A percentile compares a stretch with the other conserved stretches of the same genome.
These are phyloP conservation scores for Lagenaria siceraria DNA, from an alignment of 306 rosid genomes.

Conservation along the genomic window DNA sequence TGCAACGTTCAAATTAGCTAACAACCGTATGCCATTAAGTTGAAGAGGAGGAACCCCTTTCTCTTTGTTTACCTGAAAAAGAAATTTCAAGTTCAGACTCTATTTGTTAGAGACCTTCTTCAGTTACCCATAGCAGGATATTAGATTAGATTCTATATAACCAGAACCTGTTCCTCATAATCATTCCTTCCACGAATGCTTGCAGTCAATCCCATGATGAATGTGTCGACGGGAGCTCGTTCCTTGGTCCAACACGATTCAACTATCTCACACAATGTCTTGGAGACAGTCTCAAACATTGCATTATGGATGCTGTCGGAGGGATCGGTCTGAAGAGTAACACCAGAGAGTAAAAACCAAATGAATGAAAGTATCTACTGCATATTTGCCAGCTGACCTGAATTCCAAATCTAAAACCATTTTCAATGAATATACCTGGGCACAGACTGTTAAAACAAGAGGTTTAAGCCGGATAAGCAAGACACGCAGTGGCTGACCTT, in stretches of 20 bases:
- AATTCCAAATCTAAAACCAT: background rate
- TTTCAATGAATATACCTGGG: constrained; percentile 48
- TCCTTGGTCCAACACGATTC: constrained; percentile 93
- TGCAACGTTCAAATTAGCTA: constrained; percentile 69
- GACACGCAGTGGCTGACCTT: constrained; percentile 86
- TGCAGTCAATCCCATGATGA: constrained; percentile 87
- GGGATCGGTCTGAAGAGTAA: constrained; percentile 55
- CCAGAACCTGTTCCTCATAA: constrained; percentile 68
- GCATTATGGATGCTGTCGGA: constrained; percentile 63
- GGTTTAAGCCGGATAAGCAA: constrained; percentile 93
- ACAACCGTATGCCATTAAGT: constrained; percentile 71
- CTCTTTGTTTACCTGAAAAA: constrained; percentile 63
- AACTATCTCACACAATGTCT: constrained; percentile 67
- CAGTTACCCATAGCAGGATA: background rate
- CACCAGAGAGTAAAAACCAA: constrained; percentile 4
- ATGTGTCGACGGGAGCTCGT: constrained; percentile 91
- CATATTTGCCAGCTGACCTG: background rate
- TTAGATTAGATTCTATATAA: background rate
- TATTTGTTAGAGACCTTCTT: background rate
- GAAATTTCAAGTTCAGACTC: background rate
- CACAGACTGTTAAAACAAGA: constrained; percentile 72
- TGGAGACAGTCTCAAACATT: constrained; percentile 81
- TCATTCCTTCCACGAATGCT: constrained; percentile 93
- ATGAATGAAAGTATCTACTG: background rate
- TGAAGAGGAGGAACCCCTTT: constrained; percentile 69